These are phyloP conservation scores for Macrophomina phaseolina DNA, from an alignment of 2,329 filamentous ascomycete species.

Conservation along the genomic window DNA sequence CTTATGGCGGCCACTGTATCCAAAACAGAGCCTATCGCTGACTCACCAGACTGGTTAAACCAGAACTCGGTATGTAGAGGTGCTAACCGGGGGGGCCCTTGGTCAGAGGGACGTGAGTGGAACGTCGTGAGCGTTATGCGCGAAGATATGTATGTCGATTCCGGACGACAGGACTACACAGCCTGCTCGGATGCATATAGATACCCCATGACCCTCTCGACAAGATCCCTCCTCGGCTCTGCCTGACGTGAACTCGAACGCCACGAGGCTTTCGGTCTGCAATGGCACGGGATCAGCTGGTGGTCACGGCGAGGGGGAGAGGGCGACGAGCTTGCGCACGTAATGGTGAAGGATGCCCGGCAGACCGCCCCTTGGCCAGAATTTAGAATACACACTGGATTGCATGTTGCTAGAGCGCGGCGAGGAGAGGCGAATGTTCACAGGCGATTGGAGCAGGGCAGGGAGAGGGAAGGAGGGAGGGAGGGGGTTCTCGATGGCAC, in stretches of 20 bases:
- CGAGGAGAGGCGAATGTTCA: conserved; percentile 30
- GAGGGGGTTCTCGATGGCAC: neutral
- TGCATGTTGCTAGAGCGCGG: neutral
- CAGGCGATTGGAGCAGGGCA: neutral
- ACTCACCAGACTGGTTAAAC: too few species aligned
- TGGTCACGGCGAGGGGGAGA: neutral
- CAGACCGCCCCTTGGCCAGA: conserved; percentile 37
- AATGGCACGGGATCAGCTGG: conserved; percentile 33
- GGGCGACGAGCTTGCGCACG: conserved; percentile 26
- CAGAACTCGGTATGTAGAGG: too few species aligned
- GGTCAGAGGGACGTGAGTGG: too few species aligned
- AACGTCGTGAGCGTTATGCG: too few species aligned
- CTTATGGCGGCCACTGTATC: too few species aligned
- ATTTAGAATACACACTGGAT: conserved; percentile 30
- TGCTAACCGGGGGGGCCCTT: too few species aligned
- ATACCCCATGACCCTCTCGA: conserved; percentile 30
- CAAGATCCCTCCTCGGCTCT: conserved; percentile 40
- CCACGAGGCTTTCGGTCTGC: conserved; percentile 47
- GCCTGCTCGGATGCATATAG: neutral
- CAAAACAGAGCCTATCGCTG: too few species aligned
- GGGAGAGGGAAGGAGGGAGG: neutral
- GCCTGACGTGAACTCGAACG: conserved; percentile 52
- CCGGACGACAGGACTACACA: too few species aligned
- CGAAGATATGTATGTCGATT: too few species aligned
- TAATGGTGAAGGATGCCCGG: conserved; percentile 37